Conservation (phyloP, 768 basidiomycete genomes). For the Boletus sp. region DNA sequence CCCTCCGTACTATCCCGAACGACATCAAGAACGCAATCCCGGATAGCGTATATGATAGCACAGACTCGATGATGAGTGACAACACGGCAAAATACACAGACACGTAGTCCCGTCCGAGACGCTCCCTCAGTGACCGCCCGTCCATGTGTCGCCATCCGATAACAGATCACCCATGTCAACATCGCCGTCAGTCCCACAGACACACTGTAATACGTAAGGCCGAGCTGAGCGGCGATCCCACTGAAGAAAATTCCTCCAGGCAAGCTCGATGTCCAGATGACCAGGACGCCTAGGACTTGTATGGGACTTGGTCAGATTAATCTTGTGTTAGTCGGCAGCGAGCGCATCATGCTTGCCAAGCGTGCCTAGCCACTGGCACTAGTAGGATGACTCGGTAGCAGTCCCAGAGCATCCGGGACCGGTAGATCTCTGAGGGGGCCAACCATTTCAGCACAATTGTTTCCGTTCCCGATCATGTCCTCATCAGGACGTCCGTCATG, state of each 20-base stretch:
- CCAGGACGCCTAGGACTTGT: slow-evolving; percentile 20
- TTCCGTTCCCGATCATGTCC: neutral
- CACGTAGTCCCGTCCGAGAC: slow-evolving; percentile 22
- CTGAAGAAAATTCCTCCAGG: slow-evolving; percentile 22
- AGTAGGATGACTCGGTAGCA: slow-evolving; percentile 13
- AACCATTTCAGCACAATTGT: neutral
- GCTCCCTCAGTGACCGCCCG: slow-evolving; percentile 5
- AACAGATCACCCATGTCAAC: slow-evolving; percentile 21
- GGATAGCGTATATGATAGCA: slow-evolving; percentile 26
- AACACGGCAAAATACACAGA: slow-evolving; percentile 17
- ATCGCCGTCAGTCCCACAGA: slow-evolving; percentile 21
- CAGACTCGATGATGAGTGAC: slow-evolving; percentile 22
- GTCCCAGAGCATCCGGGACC: slow-evolving; percentile 37
- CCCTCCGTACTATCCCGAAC: slow-evolving; percentile 18
- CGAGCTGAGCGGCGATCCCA: slow-evolving; percentile 14
- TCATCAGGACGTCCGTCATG: slow-evolving; percentile 37
- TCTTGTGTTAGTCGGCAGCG: neutral
- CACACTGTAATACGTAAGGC: slow-evolving; percentile 19
- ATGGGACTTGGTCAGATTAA: neutral
- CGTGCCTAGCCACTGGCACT: slow-evolving; percentile 25
- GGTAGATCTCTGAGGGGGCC: slow-evolving; percentile 36
- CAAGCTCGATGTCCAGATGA: slow-evolving; percentile 11
- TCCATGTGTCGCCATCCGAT: slow-evolving; percentile 16
- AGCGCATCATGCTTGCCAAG: slow-evolving; percentile 20
- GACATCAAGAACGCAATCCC: slow-evolving; percentile 26